A percentile compares a stretch with the other conserved stretches of the same genome.
Conservation (phyloP, 2,329 filamentous ascomycete species). For the Ramularia endophylla region DNA sequence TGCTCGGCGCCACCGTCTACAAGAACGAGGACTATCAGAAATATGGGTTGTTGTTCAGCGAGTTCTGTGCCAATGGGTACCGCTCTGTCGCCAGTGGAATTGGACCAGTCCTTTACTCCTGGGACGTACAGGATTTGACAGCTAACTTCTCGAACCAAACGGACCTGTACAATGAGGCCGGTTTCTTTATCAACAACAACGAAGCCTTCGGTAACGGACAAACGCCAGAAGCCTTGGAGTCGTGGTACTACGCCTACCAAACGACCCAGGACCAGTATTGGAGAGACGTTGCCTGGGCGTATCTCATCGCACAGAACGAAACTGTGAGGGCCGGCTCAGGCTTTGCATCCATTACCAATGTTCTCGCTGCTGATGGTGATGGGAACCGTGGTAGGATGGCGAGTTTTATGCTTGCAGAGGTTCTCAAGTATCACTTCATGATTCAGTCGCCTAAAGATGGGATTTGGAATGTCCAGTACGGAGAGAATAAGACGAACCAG, state of each 20-base stretch:
- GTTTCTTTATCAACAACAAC: conserved; percentile 1
- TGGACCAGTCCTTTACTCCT: conserved; percentile 4
- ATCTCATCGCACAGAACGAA: conserved; percentile 12
- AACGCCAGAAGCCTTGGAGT: conserved; percentile 9
- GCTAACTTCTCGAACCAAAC: conserved; percentile 21
- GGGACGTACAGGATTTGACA: conserved; percentile 1
- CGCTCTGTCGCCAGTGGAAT: conserved; percentile 3
- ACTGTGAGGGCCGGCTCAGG: conserved; percentile 13
- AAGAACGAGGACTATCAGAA: not conserved
- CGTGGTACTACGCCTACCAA: conserved; percentile 16
- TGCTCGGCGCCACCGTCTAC: conserved; percentile 24
- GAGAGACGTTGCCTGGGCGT: conserved; percentile 13
- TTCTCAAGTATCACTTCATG: conserved; percentile 59
- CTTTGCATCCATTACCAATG: conserved; percentile 14
- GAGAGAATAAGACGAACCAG: conserved; percentile 16
- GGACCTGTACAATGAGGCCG: conserved; percentile 1
- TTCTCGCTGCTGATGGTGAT: conserved; percentile 14
- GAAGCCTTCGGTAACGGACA: not conserved
- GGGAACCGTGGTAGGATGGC: conserved; percentile 9
- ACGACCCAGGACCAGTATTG: conserved; percentile 14
- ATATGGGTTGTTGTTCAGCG: conserved; percentile 3
- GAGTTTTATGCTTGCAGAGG: conserved; percentile 65
- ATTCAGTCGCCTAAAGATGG: conserved; percentile 44
- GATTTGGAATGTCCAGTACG: conserved; percentile 6
- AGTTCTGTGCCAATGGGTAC: conserved; percentile 9